Base-by-base conservation (phyloP, 2,329 filamentous ascomycete species). In the Fusarium domesticum region DNA sequence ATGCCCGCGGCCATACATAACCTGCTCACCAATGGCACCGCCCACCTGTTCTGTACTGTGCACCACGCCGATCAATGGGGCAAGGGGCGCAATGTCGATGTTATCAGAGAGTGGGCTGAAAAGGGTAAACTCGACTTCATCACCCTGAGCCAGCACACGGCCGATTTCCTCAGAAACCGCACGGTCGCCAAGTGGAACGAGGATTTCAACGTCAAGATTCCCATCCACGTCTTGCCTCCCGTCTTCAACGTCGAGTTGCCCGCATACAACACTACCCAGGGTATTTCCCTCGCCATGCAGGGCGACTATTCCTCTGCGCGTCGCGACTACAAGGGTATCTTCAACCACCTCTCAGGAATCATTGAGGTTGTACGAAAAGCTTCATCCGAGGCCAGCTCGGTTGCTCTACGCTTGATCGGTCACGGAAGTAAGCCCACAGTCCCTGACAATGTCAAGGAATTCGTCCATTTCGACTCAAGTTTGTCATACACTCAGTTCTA, bases 1-100 rank as follows among this genome's bases (percentile, higher is more conserved):
- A 46, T 42, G 10, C 19, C 48, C 36, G 40, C 43, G 5, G 43
- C 47, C n/a, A 47, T 60, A 17, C 45, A 49, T 25, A 41, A 38
- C 18, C 36, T 38, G 4, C 36, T 38, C 36, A 14, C 12, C 6
- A 38, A 38, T 15, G 25, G 18, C 36, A 38, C 18, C 36, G 25
- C 14, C 20, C 14, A 25, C 20, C 36, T 38, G n/a, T 38, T 38
- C 25, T 19, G 18, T 20, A 38, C 36, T 14, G 36, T 38, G n/a
- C 36, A 38, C 36, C 36, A 38, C 36, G 36, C 18, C 36, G 25
- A 38, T 23, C 18, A 38, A 18, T 38, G 36, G 36, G 25, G 25
- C 11, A n/a, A 38, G 36, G 36, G 25, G 8, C 36, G 36, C 15
- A 19, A 23, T 14, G 23, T 38, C 25, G 18, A 28, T 8, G 36